These are phyloP conservation scores for Coffea humblotiana DNA, from an alignment of 305 asterid species.

Conservation along the genomic window DNA sequence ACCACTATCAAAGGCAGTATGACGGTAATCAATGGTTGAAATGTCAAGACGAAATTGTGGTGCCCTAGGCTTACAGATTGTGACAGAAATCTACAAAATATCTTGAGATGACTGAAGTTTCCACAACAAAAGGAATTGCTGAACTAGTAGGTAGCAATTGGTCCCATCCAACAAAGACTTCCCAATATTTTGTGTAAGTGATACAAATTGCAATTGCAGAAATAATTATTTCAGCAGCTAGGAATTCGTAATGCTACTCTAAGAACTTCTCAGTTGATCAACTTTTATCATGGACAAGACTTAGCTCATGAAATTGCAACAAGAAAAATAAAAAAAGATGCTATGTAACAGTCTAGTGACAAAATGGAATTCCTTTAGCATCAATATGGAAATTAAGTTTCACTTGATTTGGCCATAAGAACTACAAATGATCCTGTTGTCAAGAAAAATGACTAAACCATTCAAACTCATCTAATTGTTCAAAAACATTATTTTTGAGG, in stretches of 20 bases:
- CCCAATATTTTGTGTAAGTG: not conserved
- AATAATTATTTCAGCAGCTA: not conserved
- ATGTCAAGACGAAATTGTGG: not conserved
- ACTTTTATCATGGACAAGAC: not conserved
- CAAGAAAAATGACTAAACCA: not conserved
- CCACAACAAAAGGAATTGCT: not conserved
- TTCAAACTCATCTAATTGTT: not conserved
- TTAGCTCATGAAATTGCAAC: not conserved
- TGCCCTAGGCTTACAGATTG: not conserved
- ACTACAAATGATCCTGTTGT: not conserved
- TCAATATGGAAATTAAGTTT: not conserved
- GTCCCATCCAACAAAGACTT: not conserved
- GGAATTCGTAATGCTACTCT: not conserved
- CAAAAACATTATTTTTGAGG: not conserved
- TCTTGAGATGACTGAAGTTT: not conserved
- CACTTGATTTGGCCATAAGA: constrained; percentile 5
- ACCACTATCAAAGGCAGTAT: not conserved
- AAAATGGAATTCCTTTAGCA: not conserved
- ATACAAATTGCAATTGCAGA: too few relatives aligned
- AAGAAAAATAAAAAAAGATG: not conserved
- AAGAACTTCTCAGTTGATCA: not conserved
- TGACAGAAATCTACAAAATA: not conserved
- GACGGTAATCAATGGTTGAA: not conserved
- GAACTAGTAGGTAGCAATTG: not conserved
- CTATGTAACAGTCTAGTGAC: not conserved